Conservation (phyloP, 2,329 filamentous ascomycete species). For the Neofusicoccum cordaticola region DNA sequence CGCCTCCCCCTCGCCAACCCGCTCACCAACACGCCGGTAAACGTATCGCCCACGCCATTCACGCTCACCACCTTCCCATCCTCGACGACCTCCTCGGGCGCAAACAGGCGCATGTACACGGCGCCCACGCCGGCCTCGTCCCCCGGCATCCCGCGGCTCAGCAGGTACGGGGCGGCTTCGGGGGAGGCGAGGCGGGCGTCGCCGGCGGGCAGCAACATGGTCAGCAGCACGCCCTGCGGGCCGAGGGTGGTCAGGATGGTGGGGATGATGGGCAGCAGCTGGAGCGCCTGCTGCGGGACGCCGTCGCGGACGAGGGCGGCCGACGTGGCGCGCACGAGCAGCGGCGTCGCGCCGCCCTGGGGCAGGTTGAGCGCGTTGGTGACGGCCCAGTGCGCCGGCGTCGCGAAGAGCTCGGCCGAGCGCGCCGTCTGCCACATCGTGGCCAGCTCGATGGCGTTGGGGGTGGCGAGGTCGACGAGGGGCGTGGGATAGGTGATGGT, state of each 20-base stretch:
- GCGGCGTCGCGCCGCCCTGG: constrained; percentile 65
- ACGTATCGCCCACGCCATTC: constrained; percentile 92
- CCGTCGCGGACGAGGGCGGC: constrained; percentile 70
- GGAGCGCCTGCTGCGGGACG: constrained; percentile 77
- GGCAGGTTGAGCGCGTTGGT: constrained; percentile 78
- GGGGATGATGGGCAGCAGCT: constrained; percentile 84
- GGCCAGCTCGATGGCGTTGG: constrained; percentile 77
- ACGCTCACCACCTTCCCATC: constrained; percentile 74
- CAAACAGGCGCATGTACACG: constrained; percentile 75
- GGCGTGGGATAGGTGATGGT: constrained; percentile 55
- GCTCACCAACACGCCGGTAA: constrained; percentile 80
- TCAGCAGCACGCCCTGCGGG: constrained; percentile 69
- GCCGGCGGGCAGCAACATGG: constrained; percentile 64
- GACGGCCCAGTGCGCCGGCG: constrained; percentile 70
- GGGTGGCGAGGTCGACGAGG: constrained; percentile 71
- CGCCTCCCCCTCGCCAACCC: constrained; percentile 60
- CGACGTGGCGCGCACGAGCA: constrained; percentile 67
- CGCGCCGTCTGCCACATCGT: constrained; percentile 74
- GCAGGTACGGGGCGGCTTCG: constrained; percentile 65
- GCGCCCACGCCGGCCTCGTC: constrained; percentile 62
- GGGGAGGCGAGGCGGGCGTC: constrained; percentile 66
- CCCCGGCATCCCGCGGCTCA: constrained; percentile 55
- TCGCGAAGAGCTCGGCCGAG: constrained; percentile 65
- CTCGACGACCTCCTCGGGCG: constrained; percentile 61
- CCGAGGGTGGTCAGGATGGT: constrained; percentile 84